Evolutionary conservation across 306 rosid species (phyloP).

Genomic region (Lablab purpureus): DNA sequence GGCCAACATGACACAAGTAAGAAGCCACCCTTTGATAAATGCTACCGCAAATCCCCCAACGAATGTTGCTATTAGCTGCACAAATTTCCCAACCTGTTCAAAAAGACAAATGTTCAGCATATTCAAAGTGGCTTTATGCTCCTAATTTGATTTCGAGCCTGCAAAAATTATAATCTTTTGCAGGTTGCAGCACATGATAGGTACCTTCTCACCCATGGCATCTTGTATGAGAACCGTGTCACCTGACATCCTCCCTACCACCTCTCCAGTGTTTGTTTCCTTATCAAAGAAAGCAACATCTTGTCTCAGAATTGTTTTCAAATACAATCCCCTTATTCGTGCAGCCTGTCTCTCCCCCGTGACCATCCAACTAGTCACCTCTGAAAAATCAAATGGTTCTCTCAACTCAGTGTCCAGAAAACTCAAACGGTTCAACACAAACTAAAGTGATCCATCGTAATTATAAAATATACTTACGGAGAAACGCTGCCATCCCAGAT

Average conservation of each 20-base stretch:
- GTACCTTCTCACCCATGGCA: constrained; percentile 94
- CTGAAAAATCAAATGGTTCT: constrained; percentile 51
- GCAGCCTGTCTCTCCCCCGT: constrained; percentile 97
- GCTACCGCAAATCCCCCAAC: constrained; percentile 75
- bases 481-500: constrained; percentile 66
- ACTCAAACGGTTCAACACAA: neutral
- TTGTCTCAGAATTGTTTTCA: constrained; percentile 88
- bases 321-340: constrained; percentile 79
- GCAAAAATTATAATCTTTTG: neutral
- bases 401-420: neutral
- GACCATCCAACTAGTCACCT: constrained; percentile 93
- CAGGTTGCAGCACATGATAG: constrained; percentile 24
- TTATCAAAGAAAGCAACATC: constrained; percentile 85
- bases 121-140: constrained; percentile 3
- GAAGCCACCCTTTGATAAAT: constrained; percentile 89
- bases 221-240: constrained; percentile 95
- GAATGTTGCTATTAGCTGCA: constrained; percentile 76
- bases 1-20: constrained; percentile 77
- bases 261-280: constrained; percentile 93
- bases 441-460: neutral
- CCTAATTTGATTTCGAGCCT: constrained; percentile 5
- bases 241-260: constrained; percentile 90
- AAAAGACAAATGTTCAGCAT: constrained; percentile 2
- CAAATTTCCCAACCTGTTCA: constrained; percentile 79
- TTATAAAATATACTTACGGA: constrained; percentile 63